Evolutionary conservation across 305 asterid species (phyloP).

Genomic region (Nicotiana rustica): DNA sequence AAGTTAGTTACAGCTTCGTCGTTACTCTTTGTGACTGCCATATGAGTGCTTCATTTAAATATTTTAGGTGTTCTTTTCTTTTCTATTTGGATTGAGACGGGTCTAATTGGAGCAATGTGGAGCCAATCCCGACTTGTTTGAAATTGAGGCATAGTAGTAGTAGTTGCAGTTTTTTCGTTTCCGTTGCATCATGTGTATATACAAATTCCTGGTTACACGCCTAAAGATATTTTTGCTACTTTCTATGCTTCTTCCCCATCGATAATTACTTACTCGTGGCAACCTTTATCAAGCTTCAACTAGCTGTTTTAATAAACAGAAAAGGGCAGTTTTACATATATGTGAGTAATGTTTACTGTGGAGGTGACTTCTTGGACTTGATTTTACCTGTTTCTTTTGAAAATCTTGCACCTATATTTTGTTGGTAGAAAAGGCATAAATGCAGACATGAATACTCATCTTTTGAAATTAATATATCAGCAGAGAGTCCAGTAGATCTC

Average conservation of each 20-base stretch:
- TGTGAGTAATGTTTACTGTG: neutral
- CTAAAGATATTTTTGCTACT: neutral
- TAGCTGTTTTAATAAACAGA: neutral
- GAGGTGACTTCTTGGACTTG: neutral
- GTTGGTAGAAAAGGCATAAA: neutral
- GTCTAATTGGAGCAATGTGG: neutral
- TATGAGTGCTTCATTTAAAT: conserved; percentile 26
- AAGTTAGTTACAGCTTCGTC: neutral
- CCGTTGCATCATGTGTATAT: conserved; percentile 5
- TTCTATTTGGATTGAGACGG: neutral
- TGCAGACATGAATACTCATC: neutral
- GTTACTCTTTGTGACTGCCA: neutral
- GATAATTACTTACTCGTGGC: too few species aligned
- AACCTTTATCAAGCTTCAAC: neutral
- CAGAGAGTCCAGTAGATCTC: neutral
- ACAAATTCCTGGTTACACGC: neutral
- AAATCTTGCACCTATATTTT: neutral
- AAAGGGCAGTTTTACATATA: neutral
- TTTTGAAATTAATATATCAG: neutral
- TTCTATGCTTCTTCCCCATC: too few species aligned
- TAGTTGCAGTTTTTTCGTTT: neutral
- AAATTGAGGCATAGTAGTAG: neutral
- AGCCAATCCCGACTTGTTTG: neutral
- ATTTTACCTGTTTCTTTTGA: neutral
- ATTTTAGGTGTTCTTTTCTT: neutral